Base-by-base conservation (phyloP, 23 red algal species). In the Gracilaria vermiculophylla region DNA sequence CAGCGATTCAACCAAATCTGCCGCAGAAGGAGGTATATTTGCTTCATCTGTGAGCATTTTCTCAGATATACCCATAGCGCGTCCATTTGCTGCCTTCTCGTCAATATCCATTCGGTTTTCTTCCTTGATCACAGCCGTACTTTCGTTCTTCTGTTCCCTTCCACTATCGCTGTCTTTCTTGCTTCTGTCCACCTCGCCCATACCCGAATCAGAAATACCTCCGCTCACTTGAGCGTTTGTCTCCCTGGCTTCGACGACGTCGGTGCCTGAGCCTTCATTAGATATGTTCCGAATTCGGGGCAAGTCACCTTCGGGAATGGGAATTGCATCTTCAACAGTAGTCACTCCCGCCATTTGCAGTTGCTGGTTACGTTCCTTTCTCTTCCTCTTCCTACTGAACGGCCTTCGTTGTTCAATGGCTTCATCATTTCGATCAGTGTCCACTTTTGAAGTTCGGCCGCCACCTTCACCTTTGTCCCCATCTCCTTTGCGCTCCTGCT, bases 251-350 rank as follows among this genome's bases (percentile, higher is more conserved):
- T 79, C 49, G 20, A 79, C 14, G 27, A 50, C 28, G 34, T 79
- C 76, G 3, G 42, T 20, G 33, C 45, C 53, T 7, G 49, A 10
- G 7, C 70, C 72, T 35, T 89, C 85, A 6, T 77, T 76, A 19
- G 85, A 89, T 53, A 89, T 78, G 40, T 89, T 89, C 37, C 85
- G 85, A 48, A 89, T 89, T 20, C 85, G 66, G 50, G 70, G 85
- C 45, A 89, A 25, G 16, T 89, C 85, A 54, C 70, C 69, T 43
- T 89, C 85, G 25, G 85, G 70, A 23, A 89, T 78, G 2, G 85
- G 85, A 39, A 89, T 42, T 9, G 72, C 85, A 43, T 89, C 55
- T 51, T 76, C 85, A 8, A 89, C 85, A 1, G 64, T n/a, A 0
- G 85, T 77, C 15, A 89, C 70, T 41, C 85, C 85, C 12, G 49